A percentile compares a stretch with the other conserved stretches of the same genome.
These are phyloP conservation scores for Hirschioporus abietinus DNA, from an alignment of 768 basidiomycete genomes.

Conservation along the genomic window DNA sequence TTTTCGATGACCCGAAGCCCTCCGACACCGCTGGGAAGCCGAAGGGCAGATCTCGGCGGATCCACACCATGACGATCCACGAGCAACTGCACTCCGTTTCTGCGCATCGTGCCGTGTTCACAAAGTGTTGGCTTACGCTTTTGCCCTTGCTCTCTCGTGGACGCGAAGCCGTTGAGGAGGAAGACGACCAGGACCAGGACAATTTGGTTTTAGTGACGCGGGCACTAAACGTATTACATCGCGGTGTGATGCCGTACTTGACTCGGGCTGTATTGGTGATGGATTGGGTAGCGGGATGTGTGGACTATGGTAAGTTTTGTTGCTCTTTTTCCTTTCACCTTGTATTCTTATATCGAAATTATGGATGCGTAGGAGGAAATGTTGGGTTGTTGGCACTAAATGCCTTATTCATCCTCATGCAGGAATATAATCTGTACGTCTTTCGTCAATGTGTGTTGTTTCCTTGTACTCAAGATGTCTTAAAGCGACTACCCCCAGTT, in stretches of 20 bases:
- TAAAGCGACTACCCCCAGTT: constrained; percentile 91
- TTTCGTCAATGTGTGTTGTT: constrained; percentile 5
- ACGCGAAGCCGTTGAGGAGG: constrained; percentile 14
- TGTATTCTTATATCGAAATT: constrained; percentile 2
- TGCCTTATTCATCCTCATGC: constrained; percentile 85
- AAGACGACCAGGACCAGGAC: constrained; percentile 25
- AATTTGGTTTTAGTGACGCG: constrained; percentile 44
- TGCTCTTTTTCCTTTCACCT: constrained; percentile 1
- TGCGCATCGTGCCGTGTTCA: constrained; percentile 79
- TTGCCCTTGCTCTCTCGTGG: constrained; percentile 51
- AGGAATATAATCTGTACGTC: constrained; percentile 86
- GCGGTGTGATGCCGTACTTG: constrained; percentile 77
- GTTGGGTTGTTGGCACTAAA: constrained; percentile 88
- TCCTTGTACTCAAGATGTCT: constrained; percentile 6
- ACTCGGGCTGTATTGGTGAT: constrained; percentile 76
- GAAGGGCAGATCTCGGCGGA: constrained; percentile 36
- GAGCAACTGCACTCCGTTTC: constrained; percentile 71
- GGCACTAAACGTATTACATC: constrained; percentile 74
- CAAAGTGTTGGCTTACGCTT: constrained; percentile 71
- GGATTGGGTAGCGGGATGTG: constrained; percentile 86
- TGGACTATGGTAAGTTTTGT: constrained; percentile 62
- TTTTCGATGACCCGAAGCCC: constrained; percentile 64
- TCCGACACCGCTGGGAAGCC: constrained; percentile 27
- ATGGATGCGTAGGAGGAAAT: constrained; percentile 54
- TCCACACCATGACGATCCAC: constrained; percentile 65